phyloP scores from a whole-genome alignment of 768 basidiomycete genomes.

The Fomitopsis serialis region DNA sequence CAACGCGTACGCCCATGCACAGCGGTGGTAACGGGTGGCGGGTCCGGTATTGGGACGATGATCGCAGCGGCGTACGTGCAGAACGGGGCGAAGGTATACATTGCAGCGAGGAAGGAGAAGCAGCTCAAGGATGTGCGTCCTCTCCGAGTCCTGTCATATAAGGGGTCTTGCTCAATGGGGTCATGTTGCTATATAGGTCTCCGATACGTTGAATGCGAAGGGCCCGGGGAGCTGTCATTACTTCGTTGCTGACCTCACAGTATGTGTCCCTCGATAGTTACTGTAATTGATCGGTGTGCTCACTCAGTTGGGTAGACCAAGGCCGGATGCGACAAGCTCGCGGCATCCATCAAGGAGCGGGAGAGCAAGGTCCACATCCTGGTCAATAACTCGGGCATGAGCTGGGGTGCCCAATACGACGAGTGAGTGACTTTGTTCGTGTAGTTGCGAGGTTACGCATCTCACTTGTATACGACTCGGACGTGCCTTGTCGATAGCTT shows the following conservation, averaged over 20 bases:
- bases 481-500: no score
- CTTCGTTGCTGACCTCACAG: conserved; percentile 68
- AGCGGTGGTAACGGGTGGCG: conserved; percentile 82
- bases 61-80: conserved; percentile 78
- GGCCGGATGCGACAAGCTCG: conserved; percentile 73
- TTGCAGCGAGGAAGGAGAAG: conserved; percentile 78
- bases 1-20: background rate
- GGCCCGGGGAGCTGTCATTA: conserved; percentile 64
- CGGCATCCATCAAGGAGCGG: conserved; percentile 58
- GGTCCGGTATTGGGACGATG: conserved; percentile 80
- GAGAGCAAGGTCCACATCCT: conserved; percentile 77
- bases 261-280: conserved; percentile 33
- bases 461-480: no score
- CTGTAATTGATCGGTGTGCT: background rate
- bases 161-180: conserved; percentile 16
- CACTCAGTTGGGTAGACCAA: conserved; percentile 44
- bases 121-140: conserved; percentile 65
- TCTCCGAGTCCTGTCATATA: background rate
- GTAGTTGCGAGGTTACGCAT: no score
- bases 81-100: conserved; percentile 88
- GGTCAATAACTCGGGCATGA: conserved; percentile 77
- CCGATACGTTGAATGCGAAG: conserved; percentile 52
- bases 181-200: conserved; percentile 13
- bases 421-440: conserved; percentile 24
- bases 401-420: conserved; percentile 70